Evolutionary conservation across 2,329 filamentous ascomycete genomes (phyloP).

Genomic region (Drechslerella dactyloides): DNA sequence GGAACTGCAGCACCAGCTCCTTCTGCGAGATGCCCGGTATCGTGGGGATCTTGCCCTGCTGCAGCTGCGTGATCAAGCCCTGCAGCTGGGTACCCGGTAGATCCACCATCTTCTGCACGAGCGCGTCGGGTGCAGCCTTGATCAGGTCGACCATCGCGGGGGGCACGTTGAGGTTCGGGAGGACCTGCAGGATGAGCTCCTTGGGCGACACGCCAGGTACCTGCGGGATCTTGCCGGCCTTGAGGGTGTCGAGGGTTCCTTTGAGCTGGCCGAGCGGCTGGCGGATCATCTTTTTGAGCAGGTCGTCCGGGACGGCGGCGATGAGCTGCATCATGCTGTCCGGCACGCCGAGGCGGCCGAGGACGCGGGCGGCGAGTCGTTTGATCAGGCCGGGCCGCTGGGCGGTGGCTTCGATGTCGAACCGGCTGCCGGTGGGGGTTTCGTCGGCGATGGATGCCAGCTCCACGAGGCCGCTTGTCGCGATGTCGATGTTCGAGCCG

Average conservation of each 20-base stretch:
- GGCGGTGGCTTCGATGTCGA: neutral
- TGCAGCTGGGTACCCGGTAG: slow-evolving; percentile 16
- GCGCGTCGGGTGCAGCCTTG: slow-evolving; percentile 30
- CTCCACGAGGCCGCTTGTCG: neutral
- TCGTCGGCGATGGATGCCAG: neutral
- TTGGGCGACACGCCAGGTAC: slow-evolving; percentile 25
- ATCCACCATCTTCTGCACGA: slow-evolving; percentile 14
- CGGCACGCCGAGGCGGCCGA: slow-evolving; percentile 29
- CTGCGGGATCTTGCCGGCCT: slow-evolving; percentile 15
- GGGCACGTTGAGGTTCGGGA: slow-evolving; percentile 32
- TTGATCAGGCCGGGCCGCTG: slow-evolving; percentile 20
- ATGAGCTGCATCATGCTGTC: slow-evolving; percentile 33
- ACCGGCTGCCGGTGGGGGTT: neutral
- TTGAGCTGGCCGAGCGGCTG: slow-evolving; percentile 28
- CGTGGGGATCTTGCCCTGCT: slow-evolving; percentile 35
- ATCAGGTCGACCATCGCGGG: slow-evolving; percentile 20
- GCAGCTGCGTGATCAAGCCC: slow-evolving; percentile 9
- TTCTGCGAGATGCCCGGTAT: slow-evolving; percentile 30
- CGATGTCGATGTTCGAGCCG: neutral
- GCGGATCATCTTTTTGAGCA: slow-evolving; percentile 27
- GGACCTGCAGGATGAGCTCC: slow-evolving; percentile 29
- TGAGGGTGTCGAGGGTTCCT: slow-evolving; percentile 10
- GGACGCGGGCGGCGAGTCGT: slow-evolving; percentile 13
- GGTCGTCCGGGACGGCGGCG: slow-evolving; percentile 25
- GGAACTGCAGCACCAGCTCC: slow-evolving; percentile 20